Base-by-base conservation (phyloP, 1,284 basidiomycete species). In the Gymnopus androsaceus region DNA sequence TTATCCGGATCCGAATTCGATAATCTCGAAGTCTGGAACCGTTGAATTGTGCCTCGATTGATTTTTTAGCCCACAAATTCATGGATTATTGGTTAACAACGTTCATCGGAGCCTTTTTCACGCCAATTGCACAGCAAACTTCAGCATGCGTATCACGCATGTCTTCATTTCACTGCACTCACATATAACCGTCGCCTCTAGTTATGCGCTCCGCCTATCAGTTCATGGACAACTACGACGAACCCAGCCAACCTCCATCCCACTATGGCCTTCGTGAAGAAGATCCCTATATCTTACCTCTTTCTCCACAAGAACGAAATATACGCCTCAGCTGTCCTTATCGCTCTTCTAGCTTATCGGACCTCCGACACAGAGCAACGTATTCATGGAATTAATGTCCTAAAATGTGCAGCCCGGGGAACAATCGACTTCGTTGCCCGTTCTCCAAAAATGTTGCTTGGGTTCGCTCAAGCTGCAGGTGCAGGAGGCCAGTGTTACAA, bases 271-370 rank as follows among this genome's bases (percentile, higher is more conserved):
- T 27, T 51, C 21, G 27, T 28, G 27, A 15, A 30, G 27, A 47
- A 23, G 27, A 3, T 25, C 28, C 14, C 11, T 14, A 31, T 12
- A 7, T 41, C 17, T 9, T 27, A 9, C 21, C 9, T 51, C 8
- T 30, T 21, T 19, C 23, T 28, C 40, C 38, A 25, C 17, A 15
- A 51, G 27, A 40, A 41, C 49, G 41, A 30, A 15, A 4, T 51
- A 3, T 25, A 14, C 21, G 31, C 49, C 8, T 51, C 45, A 46
- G 31, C 46, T 51, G 52, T 30, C 55, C 40, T 38, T 41, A 34
- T 58, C 56, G 48, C 54, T 50, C 28, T 37, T 54, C 0, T 61
- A 51, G 56, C 52, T 36, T 31, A 44, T 17, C 23, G 44, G 25
- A 17, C 23, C 47, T 15, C 8, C 37, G 9, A 41, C 21, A 45